Evolutionary conservation across 768 basidiomycete species (phyloP).

Genomic region (Suillus sp.): DNA sequence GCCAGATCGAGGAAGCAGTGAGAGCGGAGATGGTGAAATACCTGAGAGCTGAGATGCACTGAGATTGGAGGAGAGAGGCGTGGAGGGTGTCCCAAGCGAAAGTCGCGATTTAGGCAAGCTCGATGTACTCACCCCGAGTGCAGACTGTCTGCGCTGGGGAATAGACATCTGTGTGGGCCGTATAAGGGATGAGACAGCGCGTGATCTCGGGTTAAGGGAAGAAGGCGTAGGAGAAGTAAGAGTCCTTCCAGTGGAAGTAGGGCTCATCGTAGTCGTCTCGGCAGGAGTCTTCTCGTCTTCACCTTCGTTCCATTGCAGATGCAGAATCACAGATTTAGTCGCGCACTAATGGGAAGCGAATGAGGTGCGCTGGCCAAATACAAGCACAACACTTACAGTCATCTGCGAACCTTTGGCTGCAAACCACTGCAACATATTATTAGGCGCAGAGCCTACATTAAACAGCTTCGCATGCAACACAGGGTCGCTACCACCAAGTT

Average conservation of each 20-base stretch:
- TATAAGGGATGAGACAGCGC: conserved; percentile 53
- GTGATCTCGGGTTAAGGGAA: conserved; percentile 38
- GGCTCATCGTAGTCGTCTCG: conserved; percentile 26
- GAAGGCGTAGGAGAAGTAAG: conserved; percentile 33
- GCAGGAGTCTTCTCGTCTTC: conserved; percentile 31
- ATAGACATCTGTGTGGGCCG: conserved; percentile 54
- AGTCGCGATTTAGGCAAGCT: conserved; percentile 45
- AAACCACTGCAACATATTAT: conserved; percentile 95
- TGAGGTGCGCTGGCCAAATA: neutral
- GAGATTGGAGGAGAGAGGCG: conserved; percentile 38
- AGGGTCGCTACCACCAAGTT: conserved; percentile 71
- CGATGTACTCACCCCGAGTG: conserved; percentile 27
- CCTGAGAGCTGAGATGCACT: neutral
- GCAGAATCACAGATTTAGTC: conserved; percentile 83
- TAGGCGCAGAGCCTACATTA: conserved; percentile 78
- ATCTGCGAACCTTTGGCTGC: conserved; percentile 88
- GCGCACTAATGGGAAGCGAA: conserved; percentile 60
- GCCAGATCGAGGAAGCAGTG: conserved; percentile 34
- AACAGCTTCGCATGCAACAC: conserved; percentile 65
- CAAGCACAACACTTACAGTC: conserved; percentile 57
- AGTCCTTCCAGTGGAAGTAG: conserved; percentile 23
- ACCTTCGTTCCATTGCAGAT: conserved; percentile 84
- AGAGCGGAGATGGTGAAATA: conserved; percentile 13
- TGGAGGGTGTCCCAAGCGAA: conserved; percentile 43
- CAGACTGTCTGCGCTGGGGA: conserved; percentile 41